Evolutionary conservation across 192 early-diverging fungal genomes (phyloP).

Genomic region (Phycomyces nitens): DNA sequence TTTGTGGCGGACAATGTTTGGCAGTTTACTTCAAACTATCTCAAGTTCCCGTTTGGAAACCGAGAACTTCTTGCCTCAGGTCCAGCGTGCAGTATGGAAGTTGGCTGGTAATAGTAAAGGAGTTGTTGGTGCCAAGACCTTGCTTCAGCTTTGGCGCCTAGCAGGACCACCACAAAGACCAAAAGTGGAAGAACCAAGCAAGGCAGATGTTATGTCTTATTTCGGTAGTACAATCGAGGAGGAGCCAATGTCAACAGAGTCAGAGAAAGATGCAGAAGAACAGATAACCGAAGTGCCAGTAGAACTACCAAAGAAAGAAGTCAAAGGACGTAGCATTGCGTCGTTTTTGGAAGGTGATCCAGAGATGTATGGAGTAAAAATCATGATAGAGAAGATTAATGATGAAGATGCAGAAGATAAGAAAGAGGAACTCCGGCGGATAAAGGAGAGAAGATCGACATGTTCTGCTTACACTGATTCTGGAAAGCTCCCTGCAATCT

Average conservation of each 20-base stretch:
- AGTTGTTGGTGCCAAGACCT: conserved; percentile 43
- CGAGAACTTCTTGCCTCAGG: conserved; percentile 56
- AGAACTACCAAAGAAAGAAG: conserved; percentile 4
- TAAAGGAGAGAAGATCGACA: background rate
- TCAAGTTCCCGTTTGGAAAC: conserved; percentile 53
- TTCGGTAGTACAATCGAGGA: background rate
- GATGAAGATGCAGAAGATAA: conserved; percentile 2
- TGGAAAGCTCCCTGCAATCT: conserved; percentile 8
- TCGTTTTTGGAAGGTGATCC: background rate
- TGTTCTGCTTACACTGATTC: too few species aligned
- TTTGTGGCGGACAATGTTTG: conserved; percentile 31
- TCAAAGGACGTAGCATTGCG: background rate
- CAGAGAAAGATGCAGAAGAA: background rate
- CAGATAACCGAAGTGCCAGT: background rate
- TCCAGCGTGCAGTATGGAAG: conserved; percentile 50
- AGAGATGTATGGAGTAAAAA: conserved; percentile 5
- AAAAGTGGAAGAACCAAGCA: background rate
- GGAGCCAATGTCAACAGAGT: background rate
- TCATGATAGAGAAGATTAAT: conserved; percentile 1
- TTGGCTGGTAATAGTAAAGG: conserved; percentile 61
- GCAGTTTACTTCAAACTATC: conserved; percentile 45
- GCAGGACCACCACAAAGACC: conserved; percentile 18
- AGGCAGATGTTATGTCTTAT: conserved; percentile 9
- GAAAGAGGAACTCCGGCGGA: background rate
- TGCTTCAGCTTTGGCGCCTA: conserved; percentile 53